Evolutionary conservation across 768 basidiomycete genomes (phyloP), one percentile per base, ranked within the genome.

Genomic region (Pleurotus cornucopiae): DNA sequence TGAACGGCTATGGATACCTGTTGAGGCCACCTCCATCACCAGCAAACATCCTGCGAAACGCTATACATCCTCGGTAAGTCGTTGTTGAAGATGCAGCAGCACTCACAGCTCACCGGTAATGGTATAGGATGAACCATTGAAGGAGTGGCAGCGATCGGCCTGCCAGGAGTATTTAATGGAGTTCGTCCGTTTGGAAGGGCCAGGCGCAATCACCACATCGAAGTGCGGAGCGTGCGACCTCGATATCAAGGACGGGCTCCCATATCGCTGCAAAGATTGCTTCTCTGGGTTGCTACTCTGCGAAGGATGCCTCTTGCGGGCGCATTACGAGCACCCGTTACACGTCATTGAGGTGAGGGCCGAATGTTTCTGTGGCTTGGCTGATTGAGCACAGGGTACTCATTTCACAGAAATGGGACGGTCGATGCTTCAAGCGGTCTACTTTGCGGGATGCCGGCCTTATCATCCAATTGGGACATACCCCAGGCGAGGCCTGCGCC

Each of bases 391-490:
- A 26, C 46, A 20, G 46, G 21, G 18, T 47, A 48, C 21, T 40
- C 54, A 4, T 61, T 9, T 13, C 37, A 12, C 48, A 57, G 56
- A 20, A 40, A 12, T 57, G 56, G 56, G 41, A 38, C 20, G 56
- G 56, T 16, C 34, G 9, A 37, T 57, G 20, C 21, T 57, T 37
- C 13, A 40, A 41, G 4, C 48, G 57, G 13, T 58, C 58, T 5
- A 47, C 45, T 13, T 38, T 55, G 20, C 21, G 57, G 14, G 43
- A 58, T 46, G 49, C 64, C n/a, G 60, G 65, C 2, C 62, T 64
- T 57, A n/a, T 30, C 16, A 57, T 62, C 2, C 43, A 57, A 39
- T 38, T 25, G 3, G 64, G 65, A 41, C 60, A 57, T 25, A 49
- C 39, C 1, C 49, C 58, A 0, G 13, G 54, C 0, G 39, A 44